A percentile compares a stretch with the other conserved stretches of the same genome.
These are phyloP conservation scores for Phytophthora macrochlamydospora DNA, from an alignment of 352 stramenopile species.

Conservation along the genomic window DNA sequence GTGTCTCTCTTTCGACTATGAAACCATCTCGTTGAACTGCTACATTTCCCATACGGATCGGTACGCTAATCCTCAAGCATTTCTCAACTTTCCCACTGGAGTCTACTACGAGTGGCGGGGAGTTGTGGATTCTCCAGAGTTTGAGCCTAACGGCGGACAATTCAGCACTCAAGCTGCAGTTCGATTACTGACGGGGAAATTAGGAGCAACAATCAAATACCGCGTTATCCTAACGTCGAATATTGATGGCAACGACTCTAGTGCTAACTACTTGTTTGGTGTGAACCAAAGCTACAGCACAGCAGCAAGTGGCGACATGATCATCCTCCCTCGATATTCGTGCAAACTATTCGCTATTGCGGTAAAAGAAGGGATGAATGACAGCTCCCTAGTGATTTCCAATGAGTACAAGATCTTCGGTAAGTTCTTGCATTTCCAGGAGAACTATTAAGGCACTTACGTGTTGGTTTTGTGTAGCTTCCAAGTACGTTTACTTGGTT, in stretches of 20 bases:
- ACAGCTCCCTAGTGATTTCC: constrained; percentile 57
- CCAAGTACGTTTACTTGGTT: constrained; percentile 75
- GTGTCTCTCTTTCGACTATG: constrained; percentile 81
- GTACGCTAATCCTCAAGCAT: constrained; percentile 66
- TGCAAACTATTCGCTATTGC: constrained; percentile 68
- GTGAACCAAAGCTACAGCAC: constrained; percentile 27
- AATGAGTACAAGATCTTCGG: constrained; percentile 64
- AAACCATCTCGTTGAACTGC: constrained; percentile 56
- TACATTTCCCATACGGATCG: constrained; percentile 80
- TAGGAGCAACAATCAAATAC: constrained; percentile 69
- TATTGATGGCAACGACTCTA: constrained; percentile 16
- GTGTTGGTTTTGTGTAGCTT: constrained; percentile 37
- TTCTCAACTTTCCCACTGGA: constrained; percentile 66
- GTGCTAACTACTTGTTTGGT: constrained; percentile 32
- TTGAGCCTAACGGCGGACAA: constrained; percentile 63
- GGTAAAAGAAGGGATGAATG: constrained; percentile 64
- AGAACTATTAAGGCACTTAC: background rate
- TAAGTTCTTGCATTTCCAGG: constrained; percentile 20
- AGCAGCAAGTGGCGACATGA: constrained; percentile 45
- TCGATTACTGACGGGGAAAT: constrained; percentile 57
- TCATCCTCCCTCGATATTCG: constrained; percentile 58
- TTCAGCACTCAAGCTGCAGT: constrained; percentile 65
- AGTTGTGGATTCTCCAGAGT: constrained; percentile 40
- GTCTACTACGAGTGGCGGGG: constrained; percentile 86
- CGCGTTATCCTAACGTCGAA: constrained; percentile 38